Evolutionary conservation across 106 monocot genomes (phyloP).

Genomic region (Phalaenopsis aphrodite): DNA sequence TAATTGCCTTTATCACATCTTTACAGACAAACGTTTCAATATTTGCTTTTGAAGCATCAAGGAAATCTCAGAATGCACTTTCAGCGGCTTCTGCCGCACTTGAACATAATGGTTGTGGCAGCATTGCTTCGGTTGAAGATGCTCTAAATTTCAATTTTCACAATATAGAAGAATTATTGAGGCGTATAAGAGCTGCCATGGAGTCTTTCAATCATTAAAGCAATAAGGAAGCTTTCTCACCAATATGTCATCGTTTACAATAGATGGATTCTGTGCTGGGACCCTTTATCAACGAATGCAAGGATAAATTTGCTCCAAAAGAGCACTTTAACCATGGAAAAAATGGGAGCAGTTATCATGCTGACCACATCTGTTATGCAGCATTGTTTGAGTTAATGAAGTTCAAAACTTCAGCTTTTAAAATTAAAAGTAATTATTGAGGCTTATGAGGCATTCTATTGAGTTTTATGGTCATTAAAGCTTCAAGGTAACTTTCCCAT

Average conservation of each 20-base stretch:
- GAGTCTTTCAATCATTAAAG: constrained; percentile 1
- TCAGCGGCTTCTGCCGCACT: neutral
- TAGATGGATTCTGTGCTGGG: neutral
- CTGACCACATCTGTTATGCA: neutral
- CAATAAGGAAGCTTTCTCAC: too few relatives aligned
- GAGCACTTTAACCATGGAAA: neutral
- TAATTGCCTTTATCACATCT: constrained; percentile 1
- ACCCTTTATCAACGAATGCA: neutral
- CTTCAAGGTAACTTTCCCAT: neutral
- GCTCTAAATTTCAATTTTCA: neutral
- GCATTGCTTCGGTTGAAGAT: neutral
- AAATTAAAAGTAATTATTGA: neutral
- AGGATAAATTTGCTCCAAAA: neutral
- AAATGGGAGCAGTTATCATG: neutral
- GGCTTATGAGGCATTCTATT: neutral
- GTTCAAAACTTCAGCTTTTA: neutral
- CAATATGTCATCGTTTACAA: neutral
- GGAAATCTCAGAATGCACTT: neutral
- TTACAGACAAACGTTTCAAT: neutral
- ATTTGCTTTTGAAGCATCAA: neutral
- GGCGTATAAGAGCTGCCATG: constrained; percentile 1
- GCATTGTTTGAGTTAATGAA: neutral
- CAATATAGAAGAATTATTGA: neutral
- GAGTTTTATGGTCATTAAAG: neutral
- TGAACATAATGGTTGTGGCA: neutral